Evolutionary conservation across 768 basidiomycete species (phyloP), one percentile per base, ranked within the genome.

Genomic region (Pilatotrama ljubarskyi): DNA sequence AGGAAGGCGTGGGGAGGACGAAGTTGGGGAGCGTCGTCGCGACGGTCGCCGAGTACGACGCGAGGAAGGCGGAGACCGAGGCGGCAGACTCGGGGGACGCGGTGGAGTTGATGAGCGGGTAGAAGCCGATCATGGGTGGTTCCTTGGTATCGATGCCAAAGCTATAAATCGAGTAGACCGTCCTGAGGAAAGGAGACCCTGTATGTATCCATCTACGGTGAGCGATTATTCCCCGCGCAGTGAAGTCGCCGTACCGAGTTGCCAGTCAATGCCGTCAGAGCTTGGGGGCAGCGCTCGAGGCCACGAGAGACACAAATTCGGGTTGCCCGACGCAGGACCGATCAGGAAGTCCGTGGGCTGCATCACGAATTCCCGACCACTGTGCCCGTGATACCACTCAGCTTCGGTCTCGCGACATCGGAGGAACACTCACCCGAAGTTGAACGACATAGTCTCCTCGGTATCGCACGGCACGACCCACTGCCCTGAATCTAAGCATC

Each of bases 201-300:
- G 55, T 14, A n/a, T 20, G 18, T 0, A 5, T 13, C 10, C 17
- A 50, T 18, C n/a, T 14, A 29, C 20, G 58, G n/a, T n/a, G 5
- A 61, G 48, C 41, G 40, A 26, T 44, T 22, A 54, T 20, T 14
- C 5, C 29, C 4, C 29, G 29, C 29, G 29, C n/a, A n/a, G n/a
- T n/a, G n/a, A 41, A 3, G 11, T 17, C 6, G n/a, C 59, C 72
- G 25, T 64, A 87, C 88, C 90, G 49, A 93, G 77, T 70, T 91
- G 88, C 91, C 91, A 93, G 66, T 93, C 91, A 52, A 93, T 80
- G 14, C 88, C 91, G 70, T 91, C 87, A 14, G 84, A 62, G 58
- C 78, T 87, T 0, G 89, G 91, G 8, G 84, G 78, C 18, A 76
- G 72, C 4, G 88, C 89, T 63, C 74, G 77, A 0, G 90, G 90